Conservation (phyloP, 257 asterid genomes). For the Salvia hispanica region DNA sequence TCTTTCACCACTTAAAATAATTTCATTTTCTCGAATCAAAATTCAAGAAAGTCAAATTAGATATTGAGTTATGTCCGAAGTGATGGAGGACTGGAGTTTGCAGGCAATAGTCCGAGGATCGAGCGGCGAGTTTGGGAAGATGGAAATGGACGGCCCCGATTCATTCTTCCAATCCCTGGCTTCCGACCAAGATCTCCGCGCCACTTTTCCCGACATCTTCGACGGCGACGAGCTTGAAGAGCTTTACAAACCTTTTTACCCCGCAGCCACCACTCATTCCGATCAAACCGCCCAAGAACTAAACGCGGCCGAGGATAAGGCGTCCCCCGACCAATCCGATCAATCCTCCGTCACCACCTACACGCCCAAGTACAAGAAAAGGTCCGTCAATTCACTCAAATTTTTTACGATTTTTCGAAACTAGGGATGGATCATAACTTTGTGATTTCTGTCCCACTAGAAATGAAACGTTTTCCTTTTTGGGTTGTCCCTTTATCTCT, state of each 20-base stretch:
- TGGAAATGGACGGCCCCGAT: constrained; percentile 23
- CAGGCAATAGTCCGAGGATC: constrained; percentile 62
- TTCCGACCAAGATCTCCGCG: constrained; percentile 16
- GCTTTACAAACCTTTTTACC: constrained; percentile 77
- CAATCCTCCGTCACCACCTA: constrained; percentile 37
- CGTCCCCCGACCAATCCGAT: constrained; percentile 25
- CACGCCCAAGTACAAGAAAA: constrained; percentile 72
- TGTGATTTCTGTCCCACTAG: no score
- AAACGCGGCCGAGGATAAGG: constrained; percentile 24
- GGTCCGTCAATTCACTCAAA: constrained; percentile 41
- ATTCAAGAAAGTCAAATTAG: constrained; percentile 43
- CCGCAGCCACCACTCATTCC: constrained; percentile 21
- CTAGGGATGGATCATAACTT: no score
- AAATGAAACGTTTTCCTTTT: no score
- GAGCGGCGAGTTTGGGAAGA: constrained; percentile 41
- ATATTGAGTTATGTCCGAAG: constrained; percentile 14
- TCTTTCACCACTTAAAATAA: constrained; percentile 25
- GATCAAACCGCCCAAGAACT: constrained; percentile 33
- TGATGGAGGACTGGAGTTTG: constrained; percentile 62
- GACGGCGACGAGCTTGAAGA: constrained; percentile 63
- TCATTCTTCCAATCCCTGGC: constrained; percentile 8
- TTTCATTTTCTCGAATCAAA: neutral
- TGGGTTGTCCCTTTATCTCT: no score
- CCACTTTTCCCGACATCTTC: constrained; percentile 41
- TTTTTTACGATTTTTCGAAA: no score